Conservation (phyloP, 805 yeast genomes). For the Pichia kluyveri region DNA sequence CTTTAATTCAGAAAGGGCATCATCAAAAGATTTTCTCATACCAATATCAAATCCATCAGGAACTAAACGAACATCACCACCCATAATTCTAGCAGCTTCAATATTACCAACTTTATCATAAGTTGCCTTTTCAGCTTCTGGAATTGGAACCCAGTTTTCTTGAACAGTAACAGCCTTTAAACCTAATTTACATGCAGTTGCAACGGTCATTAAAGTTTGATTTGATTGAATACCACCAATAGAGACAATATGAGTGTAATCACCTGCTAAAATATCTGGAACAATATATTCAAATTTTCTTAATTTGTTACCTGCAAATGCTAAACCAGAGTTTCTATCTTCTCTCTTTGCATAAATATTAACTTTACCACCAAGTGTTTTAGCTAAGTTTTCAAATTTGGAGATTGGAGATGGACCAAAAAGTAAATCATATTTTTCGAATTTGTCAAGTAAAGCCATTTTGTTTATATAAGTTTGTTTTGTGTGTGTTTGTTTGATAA, state of each 20-base stretch:
- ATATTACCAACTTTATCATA: constrained; percentile 30
- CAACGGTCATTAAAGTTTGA: constrained; percentile 29
- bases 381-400: constrained; percentile 22
- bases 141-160: constrained; percentile 29
- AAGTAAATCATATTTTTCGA: constrained; percentile 21
- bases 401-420: constrained; percentile 30
- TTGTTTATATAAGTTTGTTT: neutral
- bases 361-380: constrained; percentile 24
- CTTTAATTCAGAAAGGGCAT: constrained; percentile 21
- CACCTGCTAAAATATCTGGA: constrained; percentile 27
- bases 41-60: constrained; percentile 29
- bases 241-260: constrained; percentile 27
- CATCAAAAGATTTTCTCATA: constrained; percentile 27
- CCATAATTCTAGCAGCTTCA: constrained; percentile 29
- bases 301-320: constrained; percentile 28
- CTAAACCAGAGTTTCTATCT: constrained; percentile 28
- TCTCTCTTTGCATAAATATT: constrained; percentile 28
- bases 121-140: constrained; percentile 21
- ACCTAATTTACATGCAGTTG: constrained; percentile 29
- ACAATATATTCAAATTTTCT: constrained; percentile 28
- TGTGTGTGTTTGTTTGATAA: neutral
- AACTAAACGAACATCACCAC: constrained; percentile 28
- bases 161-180: constrained; percentile 28
- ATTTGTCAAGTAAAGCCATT: constrained; percentile 16
- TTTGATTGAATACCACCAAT: constrained; percentile 29